Evolutionary conservation across 1,139 yeast genomes (phyloP), one percentile per base, ranked within the genome.

Genomic region (Lodderomyces orthopsilosis): DNA sequence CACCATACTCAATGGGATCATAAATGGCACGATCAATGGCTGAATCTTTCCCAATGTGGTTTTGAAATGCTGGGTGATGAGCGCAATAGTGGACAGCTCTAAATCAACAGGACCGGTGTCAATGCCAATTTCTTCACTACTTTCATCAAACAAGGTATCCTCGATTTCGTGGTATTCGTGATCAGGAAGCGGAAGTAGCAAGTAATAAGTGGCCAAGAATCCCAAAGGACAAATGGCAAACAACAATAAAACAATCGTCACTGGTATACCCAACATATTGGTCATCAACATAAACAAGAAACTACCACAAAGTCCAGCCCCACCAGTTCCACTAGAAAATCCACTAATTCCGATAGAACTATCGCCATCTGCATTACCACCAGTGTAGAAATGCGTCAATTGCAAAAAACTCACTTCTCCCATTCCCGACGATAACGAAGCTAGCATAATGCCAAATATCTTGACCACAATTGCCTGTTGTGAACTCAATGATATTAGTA

Each of bases 271-370:
- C 18, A 70, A 33, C 10, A 73, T 46, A 45, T 67, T 70, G 19
- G 77, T 72, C 51, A 72, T 47, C n/a, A 70, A 38, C 65, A 73
- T 54, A 47, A 67, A 72, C 28, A 66, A 44, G 46, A 70, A 70
- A 54, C 95, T 83, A 0, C 98, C 98, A 17, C 80, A 75, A 2
- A 91, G 62, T 0, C 98, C 98, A 0, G 98, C 98, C 10, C 89
- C 95, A 1, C 98, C 98, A 0, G 98, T 93, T 0, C 98, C 98
- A 12, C 90, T 78, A 30, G 95, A 85, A 78, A 94, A 93, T 0
- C 95, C 97, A 40, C 86, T 82, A 38, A 93, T 70, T 2, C 96
- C 74, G 40, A 53, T 45, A 15, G 64, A 59, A n/a, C 19, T 30
- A 17, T 28, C 40, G 5, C 30, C 35, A 12, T 7, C 15, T n/a